These are phyloP conservation scores for Botryotinia narcissicola DNA, from an alignment of 2,329 filamentous ascomycete species.

Conservation along the genomic window DNA sequence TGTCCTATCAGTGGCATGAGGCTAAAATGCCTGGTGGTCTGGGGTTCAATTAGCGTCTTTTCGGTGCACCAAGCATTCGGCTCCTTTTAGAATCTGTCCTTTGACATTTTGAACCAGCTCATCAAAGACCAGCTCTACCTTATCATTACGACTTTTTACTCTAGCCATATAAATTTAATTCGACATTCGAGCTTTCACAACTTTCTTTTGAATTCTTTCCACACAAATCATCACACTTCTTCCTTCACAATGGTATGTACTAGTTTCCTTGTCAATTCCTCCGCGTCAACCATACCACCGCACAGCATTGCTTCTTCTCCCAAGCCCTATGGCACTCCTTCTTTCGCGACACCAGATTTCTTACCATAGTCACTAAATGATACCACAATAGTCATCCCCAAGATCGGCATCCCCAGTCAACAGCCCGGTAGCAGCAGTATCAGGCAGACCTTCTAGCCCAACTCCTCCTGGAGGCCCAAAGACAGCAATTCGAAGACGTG, in stretches of 20 bases:
- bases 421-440: slow-evolving; percentile 46
- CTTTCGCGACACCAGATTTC: neutral
- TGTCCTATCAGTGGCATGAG: slow-evolving; percentile 8
- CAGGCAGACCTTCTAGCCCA: slow-evolving; percentile 76
- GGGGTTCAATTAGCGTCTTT: slow-evolving; percentile 18
- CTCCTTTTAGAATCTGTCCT: slow-evolving; percentile 22
- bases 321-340: neutral
- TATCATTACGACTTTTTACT: neutral
- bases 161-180: neutral
- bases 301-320: neutral
- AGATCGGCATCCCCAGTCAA: slow-evolving; percentile 56
- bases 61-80: slow-evolving; percentile 10
- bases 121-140: slow-evolving; percentile 13
- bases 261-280: neutral
- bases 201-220: neutral
- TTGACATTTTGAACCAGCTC: slow-evolving; percentile 20
- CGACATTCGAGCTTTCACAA: neutral
- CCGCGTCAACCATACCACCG: neutral
- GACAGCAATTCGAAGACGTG: slow-evolving; percentile 91
- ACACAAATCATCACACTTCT: neutral
- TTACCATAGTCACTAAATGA: neutral
- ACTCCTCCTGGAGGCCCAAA: slow-evolving; percentile 90
- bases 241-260: slow-evolving; percentile 18
- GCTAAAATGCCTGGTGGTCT: slow-evolving; percentile 1
- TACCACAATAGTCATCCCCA: slow-evolving; percentile 37